These are phyloP conservation scores for Hyaloscypha variabilis DNA, from an alignment of 495 filamentous ascomycete genomes.

Conservation along the genomic window DNA sequence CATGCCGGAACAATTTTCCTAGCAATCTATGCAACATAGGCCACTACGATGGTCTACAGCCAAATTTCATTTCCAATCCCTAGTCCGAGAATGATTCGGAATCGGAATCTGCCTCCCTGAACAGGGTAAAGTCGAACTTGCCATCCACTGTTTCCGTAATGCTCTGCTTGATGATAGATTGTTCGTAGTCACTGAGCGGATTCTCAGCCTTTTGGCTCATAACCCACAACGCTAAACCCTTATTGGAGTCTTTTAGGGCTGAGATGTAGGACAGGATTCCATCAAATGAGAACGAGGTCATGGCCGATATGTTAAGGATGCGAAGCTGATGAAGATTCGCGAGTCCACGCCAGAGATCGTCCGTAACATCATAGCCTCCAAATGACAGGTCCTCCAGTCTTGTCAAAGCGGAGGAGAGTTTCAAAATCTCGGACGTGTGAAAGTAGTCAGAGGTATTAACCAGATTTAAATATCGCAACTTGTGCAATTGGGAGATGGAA, in stretches of 20 bases:
- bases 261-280: conserved; percentile 50
- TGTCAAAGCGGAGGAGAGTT: conserved; percentile 45
- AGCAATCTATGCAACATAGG: neutral
- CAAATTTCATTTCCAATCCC: neutral
- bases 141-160: conserved; percentile 41
- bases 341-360: conserved; percentile 50
- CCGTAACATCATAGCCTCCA: conserved; percentile 54
- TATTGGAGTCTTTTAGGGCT: conserved; percentile 34
- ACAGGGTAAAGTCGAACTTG: conserved; percentile 45
- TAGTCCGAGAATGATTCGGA: conserved; percentile 37
- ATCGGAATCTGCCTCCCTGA: conserved; percentile 36
- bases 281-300: conserved; percentile 48
- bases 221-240: conserved; percentile 43
- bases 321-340: conserved; percentile 44
- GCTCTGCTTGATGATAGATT: conserved; percentile 39
- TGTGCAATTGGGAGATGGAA: conserved; percentile 45
- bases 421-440: conserved; percentile 49
- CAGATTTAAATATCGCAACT: conserved; percentile 55
- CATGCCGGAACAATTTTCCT: neutral
- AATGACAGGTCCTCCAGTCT: conserved; percentile 31
- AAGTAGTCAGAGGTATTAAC: conserved; percentile 57
- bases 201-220: conserved; percentile 38
- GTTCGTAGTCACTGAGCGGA: conserved; percentile 38
- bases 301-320: conserved; percentile 46
- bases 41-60: neutral